These are phyloP conservation scores for Ceratocystis papillata DNA, from an alignment of 2,329 filamentous ascomycete species.

Conservation along the genomic window DNA sequence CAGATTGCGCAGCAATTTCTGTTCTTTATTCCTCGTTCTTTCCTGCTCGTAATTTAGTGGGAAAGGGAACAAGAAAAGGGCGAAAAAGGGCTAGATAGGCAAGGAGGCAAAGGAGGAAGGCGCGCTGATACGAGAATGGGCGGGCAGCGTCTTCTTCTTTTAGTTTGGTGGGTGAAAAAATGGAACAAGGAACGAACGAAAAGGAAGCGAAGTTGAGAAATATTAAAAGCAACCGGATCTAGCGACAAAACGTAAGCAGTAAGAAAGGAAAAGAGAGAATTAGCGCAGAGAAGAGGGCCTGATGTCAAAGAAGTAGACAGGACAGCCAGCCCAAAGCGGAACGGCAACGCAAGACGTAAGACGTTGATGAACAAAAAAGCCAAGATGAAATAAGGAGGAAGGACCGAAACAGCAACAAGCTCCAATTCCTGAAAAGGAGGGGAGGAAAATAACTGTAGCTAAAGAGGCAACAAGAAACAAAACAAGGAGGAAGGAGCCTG, in stretches of 20 bases:
- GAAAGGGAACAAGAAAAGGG: slow-evolving; percentile 1
- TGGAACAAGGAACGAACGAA: background rate
- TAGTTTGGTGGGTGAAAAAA: too few species aligned
- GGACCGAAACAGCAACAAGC: too few species aligned
- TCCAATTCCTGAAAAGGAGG: background rate
- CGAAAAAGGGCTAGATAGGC: background rate
- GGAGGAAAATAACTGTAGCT: background rate
- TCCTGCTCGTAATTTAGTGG: background rate
- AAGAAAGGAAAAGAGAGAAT: slow-evolving; percentile 19
- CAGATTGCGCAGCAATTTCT: slow-evolving; percentile 11
- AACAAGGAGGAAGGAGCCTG: background rate
- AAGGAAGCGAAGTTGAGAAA: slow-evolving; percentile 18
- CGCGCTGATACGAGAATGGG: too few species aligned
- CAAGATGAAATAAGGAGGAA: slow-evolving; percentile 3
- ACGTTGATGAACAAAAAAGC: background rate
- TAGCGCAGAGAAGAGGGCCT: background rate
- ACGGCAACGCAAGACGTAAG: background rate
- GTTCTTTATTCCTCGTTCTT: background rate
- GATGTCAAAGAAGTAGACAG: background rate
- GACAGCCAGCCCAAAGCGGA: background rate
- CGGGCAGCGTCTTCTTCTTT: too few species aligned
- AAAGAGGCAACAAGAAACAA: background rate
- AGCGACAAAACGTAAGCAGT: slow-evolving; percentile 24
- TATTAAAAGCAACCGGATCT: background rate
- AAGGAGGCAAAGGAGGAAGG: background rate